Evolutionary conservation across 768 basidiomycete species (phyloP), one percentile per base, ranked within the genome.

Genomic region (Lepiota brunneoincarnata): DNA sequence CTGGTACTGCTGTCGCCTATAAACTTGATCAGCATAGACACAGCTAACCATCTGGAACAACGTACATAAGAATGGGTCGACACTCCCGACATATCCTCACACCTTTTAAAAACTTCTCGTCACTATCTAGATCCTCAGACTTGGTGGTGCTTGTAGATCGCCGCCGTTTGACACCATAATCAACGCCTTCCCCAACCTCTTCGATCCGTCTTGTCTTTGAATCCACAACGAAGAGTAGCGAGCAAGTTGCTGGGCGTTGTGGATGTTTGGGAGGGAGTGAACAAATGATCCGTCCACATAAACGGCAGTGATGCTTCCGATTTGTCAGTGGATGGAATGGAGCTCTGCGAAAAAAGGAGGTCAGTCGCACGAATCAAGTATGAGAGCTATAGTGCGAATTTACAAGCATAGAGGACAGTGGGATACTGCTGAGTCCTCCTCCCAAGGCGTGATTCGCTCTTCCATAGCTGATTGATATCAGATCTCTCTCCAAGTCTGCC

Each of bases 391-490:
- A 21, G 15, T n/a, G 38, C 36, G 28, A 12, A 72, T 83, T 67
- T 67, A 91, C 93, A 64, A 67, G 82, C 96, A 99, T 57, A 96
- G 72, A 1, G 92, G 88, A 72, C 96, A 99, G 56, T 85, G 84
- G 41, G 79, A 81, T 1, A 86, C 92, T 3, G 75, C 62, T 1
- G 80, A 74, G 64, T 98, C 96, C 37, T 89, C 84, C 66, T 97
- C 84, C 96, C 96, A 99, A 4, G 93, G 93, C 2, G 97, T 93
- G 60, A 99, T 94, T 40, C 81, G 76, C 68, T 96, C 95, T 69
- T 99, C 96, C 2, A 86, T 87, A 49, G 80, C 87, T 90, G 24
- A 26, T 11, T 31, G 46, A 44, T 23, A 37, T 53, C 39, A 18
- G 24, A 10, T 6, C 43, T 21, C 14, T 31, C 20, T 42, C 31